phyloP scores from a whole-genome alignment of 192 early-diverging fungal genomes.

The Thamnidium elegans region DNA sequence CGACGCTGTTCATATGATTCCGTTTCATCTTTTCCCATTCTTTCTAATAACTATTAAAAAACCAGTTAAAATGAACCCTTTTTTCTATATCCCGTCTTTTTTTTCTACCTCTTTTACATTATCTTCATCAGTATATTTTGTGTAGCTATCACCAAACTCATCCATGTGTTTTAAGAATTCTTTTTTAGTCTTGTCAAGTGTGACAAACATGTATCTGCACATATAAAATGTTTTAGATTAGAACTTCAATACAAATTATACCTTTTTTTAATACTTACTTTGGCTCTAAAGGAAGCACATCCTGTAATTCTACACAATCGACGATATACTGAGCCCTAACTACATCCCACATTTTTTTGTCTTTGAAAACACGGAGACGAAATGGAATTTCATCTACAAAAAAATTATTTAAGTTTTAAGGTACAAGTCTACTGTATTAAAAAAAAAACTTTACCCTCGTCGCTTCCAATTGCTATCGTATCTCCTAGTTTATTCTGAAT shows the following conservation, averaged over 20 bases:
- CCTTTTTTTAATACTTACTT: slow-evolving; percentile 39
- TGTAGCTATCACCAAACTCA: slow-evolving; percentile 67
- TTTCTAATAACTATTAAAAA: neutral
- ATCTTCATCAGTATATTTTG: slow-evolving; percentile 48
- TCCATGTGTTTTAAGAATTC: slow-evolving; percentile 59
- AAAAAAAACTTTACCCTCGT: slow-evolving; percentile 23
- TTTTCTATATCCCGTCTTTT: neutral
- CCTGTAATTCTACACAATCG: slow-evolving; percentile 53
- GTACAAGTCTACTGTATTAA: neutral
- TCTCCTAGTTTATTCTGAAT: slow-evolving; percentile 54
- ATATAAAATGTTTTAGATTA: too few species aligned
- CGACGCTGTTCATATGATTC: neutral
- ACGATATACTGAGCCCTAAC: slow-evolving; percentile 63
- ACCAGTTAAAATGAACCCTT: too few species aligned
- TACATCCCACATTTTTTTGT: slow-evolving; percentile 50
- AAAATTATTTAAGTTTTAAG: too few species aligned
- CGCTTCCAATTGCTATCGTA: slow-evolving; percentile 48
- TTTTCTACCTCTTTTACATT: slow-evolving; percentile 54
- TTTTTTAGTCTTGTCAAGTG: slow-evolving; percentile 46
- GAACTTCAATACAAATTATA: too few species aligned
- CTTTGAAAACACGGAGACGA: slow-evolving; percentile 54
- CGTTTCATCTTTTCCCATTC: neutral
- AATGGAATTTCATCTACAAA: neutral
- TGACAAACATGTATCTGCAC: slow-evolving; percentile 58
- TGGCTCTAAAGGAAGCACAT: slow-evolving; percentile 56